A percentile compares a stretch with the other conserved stretches of the same genome.
phyloP scores from a whole-genome alignment of 495 filamentous ascomycete genomes.

The Xylaria sp. region DNA sequence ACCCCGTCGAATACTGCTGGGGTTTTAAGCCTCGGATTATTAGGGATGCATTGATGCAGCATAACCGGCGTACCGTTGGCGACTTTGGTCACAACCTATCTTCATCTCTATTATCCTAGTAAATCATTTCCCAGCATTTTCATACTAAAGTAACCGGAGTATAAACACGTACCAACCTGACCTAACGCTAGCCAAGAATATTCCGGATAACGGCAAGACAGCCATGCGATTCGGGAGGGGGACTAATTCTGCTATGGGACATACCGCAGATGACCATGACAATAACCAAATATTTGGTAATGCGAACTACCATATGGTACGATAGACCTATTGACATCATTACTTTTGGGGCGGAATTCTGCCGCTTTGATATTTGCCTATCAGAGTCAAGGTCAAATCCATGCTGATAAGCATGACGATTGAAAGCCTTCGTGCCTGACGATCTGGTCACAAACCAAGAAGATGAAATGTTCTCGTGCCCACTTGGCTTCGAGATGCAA shows the following conservation, averaged over 20 bases:
- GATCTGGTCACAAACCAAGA: not conserved
- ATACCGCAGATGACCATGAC: not conserved
- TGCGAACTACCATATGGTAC: not conserved
- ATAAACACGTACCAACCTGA: too few species aligned
- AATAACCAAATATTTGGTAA: not conserved
- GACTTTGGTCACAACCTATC: not conserved
- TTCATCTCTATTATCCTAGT: not conserved
- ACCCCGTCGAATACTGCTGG: not conserved
- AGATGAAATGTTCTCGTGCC: not conserved
- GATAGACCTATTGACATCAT: not conserved
- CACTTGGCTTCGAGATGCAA: not conserved
- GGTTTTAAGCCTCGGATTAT: not conserved
- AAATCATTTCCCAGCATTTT: not conserved
- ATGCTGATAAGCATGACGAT: not conserved
- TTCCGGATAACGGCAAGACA: not conserved
- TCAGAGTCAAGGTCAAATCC: not conserved
- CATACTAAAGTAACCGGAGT: not conserved
- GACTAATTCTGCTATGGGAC: not conserved
- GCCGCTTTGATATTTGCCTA: not conserved
- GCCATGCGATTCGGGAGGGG: not conserved
- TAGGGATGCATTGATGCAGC: not conserved
- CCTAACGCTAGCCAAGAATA: not conserved
- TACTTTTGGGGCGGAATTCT: not conserved
- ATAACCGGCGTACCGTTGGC: too few species aligned
- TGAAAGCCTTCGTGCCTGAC: not conserved